phyloP scores from a whole-genome alignment of 176 grass and related monocot species.

The Triticum dicoccoides region DNA sequence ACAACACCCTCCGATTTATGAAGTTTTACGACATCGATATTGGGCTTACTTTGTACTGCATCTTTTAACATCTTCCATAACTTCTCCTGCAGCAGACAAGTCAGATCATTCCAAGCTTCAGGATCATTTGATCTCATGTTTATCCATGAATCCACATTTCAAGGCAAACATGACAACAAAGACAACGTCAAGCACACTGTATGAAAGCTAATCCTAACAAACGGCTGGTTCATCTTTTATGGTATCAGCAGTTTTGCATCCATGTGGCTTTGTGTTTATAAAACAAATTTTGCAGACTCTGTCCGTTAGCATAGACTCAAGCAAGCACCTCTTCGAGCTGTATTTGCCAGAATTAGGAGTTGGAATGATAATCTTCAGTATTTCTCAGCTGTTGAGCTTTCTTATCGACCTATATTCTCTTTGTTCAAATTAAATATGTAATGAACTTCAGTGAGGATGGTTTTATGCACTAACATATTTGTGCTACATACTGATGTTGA shows the following conservation, averaged over 20 bases:
- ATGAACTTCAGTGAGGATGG: neutral
- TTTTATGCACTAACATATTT: neutral
- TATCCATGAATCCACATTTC: constrained; percentile 11
- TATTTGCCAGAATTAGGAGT: neutral
- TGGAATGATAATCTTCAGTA: neutral
- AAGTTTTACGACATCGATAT: constrained; percentile 95
- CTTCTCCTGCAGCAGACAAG: constrained; percentile 78
- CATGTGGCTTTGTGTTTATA: neutral
- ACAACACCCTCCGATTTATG: constrained; percentile 99
- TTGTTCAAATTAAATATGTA: neutral
- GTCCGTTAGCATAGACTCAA: neutral
- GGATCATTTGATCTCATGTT: constrained; percentile 12
- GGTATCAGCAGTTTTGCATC: neutral
- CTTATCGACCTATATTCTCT: neutral
- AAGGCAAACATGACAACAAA: constrained; percentile 16
- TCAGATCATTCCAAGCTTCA: constrained; percentile 17
- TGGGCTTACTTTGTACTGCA: constrained; percentile 72
- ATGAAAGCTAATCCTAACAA: constrained; percentile 7
- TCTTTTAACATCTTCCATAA: constrained; percentile 96
- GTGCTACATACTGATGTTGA: neutral
- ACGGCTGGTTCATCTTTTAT: neutral
- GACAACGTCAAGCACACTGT: neutral
- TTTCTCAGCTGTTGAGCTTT: neutral
- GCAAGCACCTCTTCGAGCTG: neutral
- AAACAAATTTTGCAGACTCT: neutral